Base-by-base conservation (phyloP, 768 basidiomycete species). In the Lenzites betulinus region DNA sequence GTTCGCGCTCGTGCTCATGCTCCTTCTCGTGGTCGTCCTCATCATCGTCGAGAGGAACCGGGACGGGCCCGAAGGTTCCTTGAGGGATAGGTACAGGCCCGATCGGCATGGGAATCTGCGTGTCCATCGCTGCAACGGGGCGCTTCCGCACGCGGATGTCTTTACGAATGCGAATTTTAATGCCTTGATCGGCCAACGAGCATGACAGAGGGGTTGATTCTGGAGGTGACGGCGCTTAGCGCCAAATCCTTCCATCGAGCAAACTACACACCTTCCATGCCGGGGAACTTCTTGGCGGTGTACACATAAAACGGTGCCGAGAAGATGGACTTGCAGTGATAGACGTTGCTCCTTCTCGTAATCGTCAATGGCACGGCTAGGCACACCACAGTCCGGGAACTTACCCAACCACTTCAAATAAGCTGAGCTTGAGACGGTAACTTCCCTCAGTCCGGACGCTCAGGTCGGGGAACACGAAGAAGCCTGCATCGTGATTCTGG, bases 401-500 rank as follows among this genome's bases (percentile, higher is more conserved):
- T 73, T 68, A 95, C 93, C 89, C 90, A 42, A 94, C 90, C 54
- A 97, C 92, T 75, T 98, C 95, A 71, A 90, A 98, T 51, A 98
- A 76, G 53, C 81, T 84, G 62, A 88, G 78, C 72, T 88, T 89
- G 42, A 81, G 73, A 13, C 91, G 80, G 69, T 95, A 98, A 65
- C 88, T 89, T 8, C 95, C 95, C 73, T 98, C 95, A 2, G 92
- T 93, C 60, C 93, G 79, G 6, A 98, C 93, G 61, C 89, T 90
- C 25, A 98, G 81, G 73, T 97, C 95, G 0, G 95, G 95, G 67
- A 98, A 98, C 33, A 97, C 94, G 69, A 98, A 98, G 78, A 95
- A 95, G 0, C 93, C 95, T 8, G 92, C 93, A 67, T 93, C 91
- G 71, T 78, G 70, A 62, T 80, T 80, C 54, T 77, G 75, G 63